A percentile compares a stretch with the other conserved stretches of the same genome.
These are phyloP conservation scores for Exidia glandulosa DNA, from an alignment of 768 basidiomycete species.

Conservation along the genomic window DNA sequence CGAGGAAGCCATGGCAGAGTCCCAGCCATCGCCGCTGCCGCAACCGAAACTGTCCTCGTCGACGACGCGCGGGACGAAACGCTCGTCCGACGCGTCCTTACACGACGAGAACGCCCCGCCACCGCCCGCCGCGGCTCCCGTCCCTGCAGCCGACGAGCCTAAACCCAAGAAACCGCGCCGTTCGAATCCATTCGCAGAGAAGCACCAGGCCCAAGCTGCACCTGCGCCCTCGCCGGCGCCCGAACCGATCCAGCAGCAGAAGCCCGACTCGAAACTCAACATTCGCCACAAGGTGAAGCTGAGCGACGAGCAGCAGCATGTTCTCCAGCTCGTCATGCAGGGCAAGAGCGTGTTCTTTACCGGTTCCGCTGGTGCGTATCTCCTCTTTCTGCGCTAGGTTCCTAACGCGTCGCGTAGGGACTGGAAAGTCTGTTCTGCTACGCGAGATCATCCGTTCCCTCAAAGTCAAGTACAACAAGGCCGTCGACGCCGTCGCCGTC, in stretches of 20 bases:
- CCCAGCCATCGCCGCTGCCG: not conserved
- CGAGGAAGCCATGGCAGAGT: not conserved
- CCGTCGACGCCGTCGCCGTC: conserved; percentile 71
- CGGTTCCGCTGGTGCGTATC: conserved; percentile 59
- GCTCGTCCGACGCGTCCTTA: not conserved
- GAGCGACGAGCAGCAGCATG: conserved; percentile 41
- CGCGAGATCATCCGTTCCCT: conserved; percentile 81
- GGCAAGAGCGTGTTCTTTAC: conserved; percentile 75
- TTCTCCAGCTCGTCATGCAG: conserved; percentile 44
- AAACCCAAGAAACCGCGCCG: not conserved
- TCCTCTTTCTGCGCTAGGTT: not conserved
- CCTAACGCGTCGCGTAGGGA: conserved; percentile 42
- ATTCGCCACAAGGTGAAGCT: conserved; percentile 24
- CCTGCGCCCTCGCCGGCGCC: not conserved
- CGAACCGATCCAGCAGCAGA: not conserved
- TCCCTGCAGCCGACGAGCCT: not conserved
- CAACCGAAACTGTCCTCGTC: not conserved
- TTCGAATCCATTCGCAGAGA: not conserved
- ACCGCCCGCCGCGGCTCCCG: too few relatives aligned
- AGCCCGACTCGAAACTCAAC: not conserved
- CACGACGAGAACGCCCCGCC: not conserved
- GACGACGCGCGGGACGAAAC: not conserved
- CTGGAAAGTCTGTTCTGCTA: conserved; percentile 91
- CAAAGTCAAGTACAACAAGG: conserved; percentile 38
- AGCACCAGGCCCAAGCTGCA: not conserved